Evolutionary conservation across 1,139 yeast genomes (phyloP).

Genomic region (Blastobotrys ciferrii): DNA sequence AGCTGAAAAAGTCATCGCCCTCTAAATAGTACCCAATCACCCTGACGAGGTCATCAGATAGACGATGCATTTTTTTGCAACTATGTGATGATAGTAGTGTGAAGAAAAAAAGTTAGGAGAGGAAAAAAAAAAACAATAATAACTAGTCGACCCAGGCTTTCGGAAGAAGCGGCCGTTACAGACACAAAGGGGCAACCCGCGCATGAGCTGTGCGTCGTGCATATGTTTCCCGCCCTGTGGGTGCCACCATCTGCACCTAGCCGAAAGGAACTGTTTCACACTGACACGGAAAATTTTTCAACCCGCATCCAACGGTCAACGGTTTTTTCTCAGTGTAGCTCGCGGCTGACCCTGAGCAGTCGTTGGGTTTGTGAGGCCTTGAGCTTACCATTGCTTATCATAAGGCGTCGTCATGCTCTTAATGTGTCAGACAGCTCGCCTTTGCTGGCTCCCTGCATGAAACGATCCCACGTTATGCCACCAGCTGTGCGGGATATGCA

Average conservation of each 20-base stretch:
- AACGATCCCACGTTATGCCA: background rate
- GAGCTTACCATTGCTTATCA: too few species aligned
- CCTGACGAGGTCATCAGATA: background rate
- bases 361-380: too few species aligned
- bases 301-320: background rate
- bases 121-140: constrained; percentile 1
- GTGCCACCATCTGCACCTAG: background rate
- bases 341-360: too few species aligned
- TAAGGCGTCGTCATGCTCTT: background rate
- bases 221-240: background rate
- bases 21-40: constrained; percentile 5
- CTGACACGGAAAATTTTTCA: background rate
- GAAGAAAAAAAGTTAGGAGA: background rate
- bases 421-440: background rate
- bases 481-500: background rate
- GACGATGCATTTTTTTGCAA: background rate
- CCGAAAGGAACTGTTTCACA: background rate
- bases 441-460: background rate
- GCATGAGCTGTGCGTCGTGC: background rate
- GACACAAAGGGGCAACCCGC: background rate
- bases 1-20: constrained; percentile 4
- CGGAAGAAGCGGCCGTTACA: background rate
- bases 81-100: too few species aligned
- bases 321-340: background rate
- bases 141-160: too few species aligned